These are phyloP conservation scores for Marasmius oreades DNA, from an alignment of 1,284 basidiomycete genomes.

Conservation along the genomic window DNA sequence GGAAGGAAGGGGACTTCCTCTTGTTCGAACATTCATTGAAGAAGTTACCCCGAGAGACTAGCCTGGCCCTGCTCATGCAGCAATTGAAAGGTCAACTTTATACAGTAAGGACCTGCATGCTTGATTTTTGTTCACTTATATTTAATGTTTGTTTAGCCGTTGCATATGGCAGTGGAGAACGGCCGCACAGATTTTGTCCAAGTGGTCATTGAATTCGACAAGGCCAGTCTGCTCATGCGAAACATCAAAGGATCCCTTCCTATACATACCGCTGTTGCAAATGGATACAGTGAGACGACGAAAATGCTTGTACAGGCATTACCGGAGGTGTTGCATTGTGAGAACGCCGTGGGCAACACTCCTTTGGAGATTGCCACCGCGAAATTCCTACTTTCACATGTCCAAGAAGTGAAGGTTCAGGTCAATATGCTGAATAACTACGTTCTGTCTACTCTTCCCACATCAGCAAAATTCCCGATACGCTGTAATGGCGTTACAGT, in stretches of 20 bases:
- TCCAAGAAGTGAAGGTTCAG: neutral
- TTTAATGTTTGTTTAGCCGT: conserved; percentile 33
- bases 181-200: conserved; percentile 26
- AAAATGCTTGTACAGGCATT: conserved; percentile 34
- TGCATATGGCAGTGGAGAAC: conserved; percentile 43
- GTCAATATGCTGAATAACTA: neutral
- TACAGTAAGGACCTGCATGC: conserved; percentile 35
- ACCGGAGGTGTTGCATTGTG: conserved; percentile 38
- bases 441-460: conserved; percentile 1
- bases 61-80: conserved; percentile 38
- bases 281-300: conserved; percentile 30
- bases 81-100: conserved; percentile 39
- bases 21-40: conserved; percentile 41
- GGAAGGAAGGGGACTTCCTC: conserved; percentile 18
- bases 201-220: conserved; percentile 33
- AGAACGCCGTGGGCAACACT: conserved; percentile 54
- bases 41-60: conserved; percentile 46
- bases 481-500: too few relatives aligned
- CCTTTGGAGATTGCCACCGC: conserved; percentile 41
- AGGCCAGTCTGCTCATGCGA: conserved; percentile 30
- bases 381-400: conserved; percentile 16
- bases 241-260: conserved; percentile 43
- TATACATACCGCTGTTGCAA: conserved; percentile 41
- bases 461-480: too few relatives aligned
- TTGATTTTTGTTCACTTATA: neutral